A percentile compares a stretch with the other conserved stretches of the same genome.
Evolutionary conservation across 306 rosid species (phyloP).

Genomic region (Prunus davidiana): DNA sequence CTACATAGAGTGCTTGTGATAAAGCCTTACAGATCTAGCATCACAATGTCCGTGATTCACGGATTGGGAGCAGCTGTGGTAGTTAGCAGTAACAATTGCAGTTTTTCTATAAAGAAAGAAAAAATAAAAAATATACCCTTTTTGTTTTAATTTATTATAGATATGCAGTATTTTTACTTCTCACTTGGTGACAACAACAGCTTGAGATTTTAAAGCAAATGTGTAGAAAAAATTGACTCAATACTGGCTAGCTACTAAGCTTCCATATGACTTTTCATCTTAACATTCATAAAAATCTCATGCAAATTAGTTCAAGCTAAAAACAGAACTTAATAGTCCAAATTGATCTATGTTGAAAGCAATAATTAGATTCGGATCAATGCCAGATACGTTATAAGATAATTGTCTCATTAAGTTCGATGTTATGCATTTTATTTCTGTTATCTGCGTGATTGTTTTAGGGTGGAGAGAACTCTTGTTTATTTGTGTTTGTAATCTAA

Average conservation of each 20-base stretch:
- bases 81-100: constrained; percentile 65
- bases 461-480: not conserved
- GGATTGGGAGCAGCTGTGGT: constrained; percentile 54
- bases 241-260: constrained; percentile 20
- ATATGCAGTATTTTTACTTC: constrained; percentile 30
- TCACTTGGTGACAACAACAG: constrained; percentile 15
- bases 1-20: constrained; percentile 29
- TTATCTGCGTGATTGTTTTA: not conserved
- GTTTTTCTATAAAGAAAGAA: not conserved
- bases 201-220: constrained; percentile 23
- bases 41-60: constrained; percentile 78
- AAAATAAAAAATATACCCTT: not conserved
- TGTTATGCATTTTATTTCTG: not conserved
- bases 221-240: constrained; percentile 16
- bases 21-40: constrained; percentile 41
- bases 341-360: constrained; percentile 12
- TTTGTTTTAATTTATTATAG: constrained; percentile 41
- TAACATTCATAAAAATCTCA: constrained; percentile 7
- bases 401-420: not conserved
- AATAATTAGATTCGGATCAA: constrained; percentile 10
- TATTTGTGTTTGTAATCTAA: not conserved
- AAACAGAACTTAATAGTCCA: constrained; percentile 13
- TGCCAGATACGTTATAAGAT: not conserved
- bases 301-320: constrained; percentile 11
- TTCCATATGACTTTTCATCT: constrained; percentile 33